These are phyloP conservation scores for Boehmeria nivea DNA, from an alignment of 306 rosid genomes.

Conservation along the genomic window DNA sequence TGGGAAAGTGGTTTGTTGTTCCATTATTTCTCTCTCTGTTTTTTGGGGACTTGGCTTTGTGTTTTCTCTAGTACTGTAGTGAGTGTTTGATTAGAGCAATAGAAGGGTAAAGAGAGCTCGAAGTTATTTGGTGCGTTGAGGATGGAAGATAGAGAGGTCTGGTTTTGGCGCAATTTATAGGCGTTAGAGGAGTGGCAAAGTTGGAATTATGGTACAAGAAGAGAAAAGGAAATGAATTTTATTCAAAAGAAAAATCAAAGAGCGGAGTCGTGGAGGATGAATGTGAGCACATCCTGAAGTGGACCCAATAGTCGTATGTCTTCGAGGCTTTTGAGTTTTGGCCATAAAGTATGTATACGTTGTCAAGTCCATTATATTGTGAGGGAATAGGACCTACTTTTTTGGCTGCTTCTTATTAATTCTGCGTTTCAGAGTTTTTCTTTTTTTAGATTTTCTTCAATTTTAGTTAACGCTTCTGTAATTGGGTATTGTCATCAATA, in stretches of 20 bases:
- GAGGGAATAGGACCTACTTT: constrained; percentile 27
- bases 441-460: background rate
- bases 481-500: too few species aligned
- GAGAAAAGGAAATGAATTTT: too few species aligned
- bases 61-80: background rate
- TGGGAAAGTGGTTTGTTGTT: constrained; percentile 39
- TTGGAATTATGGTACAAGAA: too few species aligned
- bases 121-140: constrained; percentile 14
- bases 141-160: constrained; percentile 16
- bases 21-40: constrained; percentile 1
- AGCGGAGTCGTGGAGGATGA: constrained; percentile 35
- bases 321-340: constrained; percentile 11
- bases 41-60: background rate
- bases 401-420: constrained; percentile 11
- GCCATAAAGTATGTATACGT: constrained; percentile 20
- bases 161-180: constrained; percentile 46
- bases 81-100: background rate
- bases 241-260: constrained; percentile 12
- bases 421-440: too few species aligned
- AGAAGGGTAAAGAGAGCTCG: background rate
- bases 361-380: constrained; percentile 27
- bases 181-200: constrained; percentile 12
- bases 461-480: too few species aligned
- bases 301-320: constrained; percentile 42
- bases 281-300: constrained; percentile 29